Conservation (phyloP, 306 rosid genomes). For the Mucuna pruriens region DNA sequence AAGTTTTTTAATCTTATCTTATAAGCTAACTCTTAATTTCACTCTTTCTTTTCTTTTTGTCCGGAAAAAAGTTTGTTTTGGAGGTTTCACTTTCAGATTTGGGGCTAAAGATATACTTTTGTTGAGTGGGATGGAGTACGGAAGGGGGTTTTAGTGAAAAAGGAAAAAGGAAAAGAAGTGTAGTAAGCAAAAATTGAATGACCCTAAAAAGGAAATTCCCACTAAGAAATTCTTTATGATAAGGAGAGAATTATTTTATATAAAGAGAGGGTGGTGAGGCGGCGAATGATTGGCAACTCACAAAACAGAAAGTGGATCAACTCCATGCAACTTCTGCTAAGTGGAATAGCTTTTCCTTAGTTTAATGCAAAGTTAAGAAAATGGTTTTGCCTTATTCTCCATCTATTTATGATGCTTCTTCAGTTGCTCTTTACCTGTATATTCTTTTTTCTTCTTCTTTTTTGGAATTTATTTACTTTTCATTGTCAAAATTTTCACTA, state of each 20-base stretch:
- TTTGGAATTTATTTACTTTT: constrained; percentile 27
- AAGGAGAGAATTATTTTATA: constrained; percentile 47
- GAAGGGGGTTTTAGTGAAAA: constrained; percentile 15
- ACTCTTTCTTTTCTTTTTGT: neutral
- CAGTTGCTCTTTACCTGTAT: constrained; percentile 46
- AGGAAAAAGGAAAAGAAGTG: constrained; percentile 26
- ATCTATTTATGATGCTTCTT: constrained; percentile 48
- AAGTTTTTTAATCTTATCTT: neutral
- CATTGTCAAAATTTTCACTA: neutral
- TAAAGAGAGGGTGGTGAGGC: constrained; percentile 39
- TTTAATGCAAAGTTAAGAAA: constrained; percentile 55
- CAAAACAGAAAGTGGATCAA: constrained; percentile 50
- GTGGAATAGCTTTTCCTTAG: constrained; percentile 67
- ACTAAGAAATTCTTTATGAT: constrained; percentile 67
- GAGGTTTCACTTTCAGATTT: neutral
- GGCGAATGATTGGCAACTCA: constrained; percentile 40
- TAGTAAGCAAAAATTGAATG: constrained; percentile 40
- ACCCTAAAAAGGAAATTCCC: constrained; percentile 80
- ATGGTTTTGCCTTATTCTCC: constrained; percentile 46
- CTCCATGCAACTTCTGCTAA: constrained; percentile 61
- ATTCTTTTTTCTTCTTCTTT: constrained; percentile 36
- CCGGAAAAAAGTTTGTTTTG: constrained; percentile 2
- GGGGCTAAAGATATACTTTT: constrained; percentile 28
- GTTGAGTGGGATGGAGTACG: constrained; percentile 42
- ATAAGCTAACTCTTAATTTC: neutral